Evolutionary conservation across 148 eudicot species (phyloP).

Genomic region (Dianthus caryophyllus): DNA sequence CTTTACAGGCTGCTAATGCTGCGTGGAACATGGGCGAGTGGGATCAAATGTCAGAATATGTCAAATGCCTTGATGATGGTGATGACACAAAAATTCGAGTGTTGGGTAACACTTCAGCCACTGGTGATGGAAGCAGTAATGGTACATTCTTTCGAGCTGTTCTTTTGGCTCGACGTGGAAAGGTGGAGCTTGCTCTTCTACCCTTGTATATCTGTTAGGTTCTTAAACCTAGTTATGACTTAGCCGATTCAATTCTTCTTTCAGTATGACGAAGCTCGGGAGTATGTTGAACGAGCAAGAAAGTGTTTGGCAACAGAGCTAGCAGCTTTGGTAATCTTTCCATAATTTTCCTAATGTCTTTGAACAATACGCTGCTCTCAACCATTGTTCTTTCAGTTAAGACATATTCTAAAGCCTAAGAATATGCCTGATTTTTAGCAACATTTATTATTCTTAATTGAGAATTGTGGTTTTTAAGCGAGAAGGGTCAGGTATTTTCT

Average conservation of each 20-base stretch:
- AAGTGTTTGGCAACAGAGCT: constrained; percentile 94
- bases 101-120: constrained; percentile 79
- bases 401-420: background rate
- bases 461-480: too few species aligned
- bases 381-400: background rate
- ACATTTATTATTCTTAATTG: too few species aligned
- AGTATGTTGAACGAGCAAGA: constrained; percentile 92
- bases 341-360: background rate
- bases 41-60: constrained; percentile 99
- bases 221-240: background rate
- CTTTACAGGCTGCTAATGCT: constrained; percentile 79
- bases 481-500: too few species aligned
- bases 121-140: constrained; percentile 89
- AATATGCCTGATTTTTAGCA: too few species aligned
- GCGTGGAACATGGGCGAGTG: constrained; percentile 99
- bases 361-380: background rate
- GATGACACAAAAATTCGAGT: constrained; percentile 80
- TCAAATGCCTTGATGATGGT: constrained; percentile 92
- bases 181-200: constrained; percentile 41
- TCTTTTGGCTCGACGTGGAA: constrained; percentile 74
- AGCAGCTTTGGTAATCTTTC: constrained; percentile 74
- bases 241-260: constrained; percentile 17
- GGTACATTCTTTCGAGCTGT: constrained; percentile 95
- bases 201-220: background rate
- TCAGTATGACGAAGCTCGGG: constrained; percentile 97